Evolutionary conservation across 2,329 filamentous ascomycete species (phyloP), one percentile per base, ranked within the genome.

Genomic region (Colletotrichum melonis): DNA sequence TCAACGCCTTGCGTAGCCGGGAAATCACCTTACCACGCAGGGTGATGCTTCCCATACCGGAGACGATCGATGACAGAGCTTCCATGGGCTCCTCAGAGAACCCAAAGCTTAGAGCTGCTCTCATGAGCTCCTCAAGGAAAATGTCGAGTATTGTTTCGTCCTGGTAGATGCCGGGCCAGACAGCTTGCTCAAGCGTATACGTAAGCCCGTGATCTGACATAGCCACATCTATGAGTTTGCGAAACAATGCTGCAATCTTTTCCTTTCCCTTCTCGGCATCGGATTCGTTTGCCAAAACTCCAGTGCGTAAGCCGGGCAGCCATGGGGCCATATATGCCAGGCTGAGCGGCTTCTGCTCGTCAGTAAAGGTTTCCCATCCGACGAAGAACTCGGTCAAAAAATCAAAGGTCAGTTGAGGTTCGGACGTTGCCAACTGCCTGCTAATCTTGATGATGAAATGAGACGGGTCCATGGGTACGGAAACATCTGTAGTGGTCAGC

Each of bases 341-440:
- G 76, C 91, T 92, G 28, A 93, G 79, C 1, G 91, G 90, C 76
- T 92, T 90, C 78, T 93, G 92, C 69, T 92, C 89, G 42, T 92
- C 89, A 1, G 90, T 88, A 76, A 93, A 91, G 77, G 91, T 92
- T 76, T 92, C 91, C 92, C 92, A 93, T 22, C 91, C 90, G 28
- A 92, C 90, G 72, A 93, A 93, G 78, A 93, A 93, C 77, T 93
- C 92, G n/a, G 91, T 92, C 52, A 93, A 78, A 77, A 93, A 93
- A 77, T 93, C 92, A 8, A 87, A 88, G 0, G 92, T 93, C 8
- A 93, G 85, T 76, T 92, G 91, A 26, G 92, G 90, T 77, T 93
- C 91, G 24, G 90, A 87, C 35, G 84, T 81, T 9, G 92, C 91
- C 19, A 93, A 83, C 74, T 90, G 88, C 77, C 88, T 88, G 82